A percentile compares a stretch with the other conserved stretches of the same genome.
phyloP scores from a whole-genome alignment of 202 grass and related monocot species.

The Eragrostis tef region DNA sequence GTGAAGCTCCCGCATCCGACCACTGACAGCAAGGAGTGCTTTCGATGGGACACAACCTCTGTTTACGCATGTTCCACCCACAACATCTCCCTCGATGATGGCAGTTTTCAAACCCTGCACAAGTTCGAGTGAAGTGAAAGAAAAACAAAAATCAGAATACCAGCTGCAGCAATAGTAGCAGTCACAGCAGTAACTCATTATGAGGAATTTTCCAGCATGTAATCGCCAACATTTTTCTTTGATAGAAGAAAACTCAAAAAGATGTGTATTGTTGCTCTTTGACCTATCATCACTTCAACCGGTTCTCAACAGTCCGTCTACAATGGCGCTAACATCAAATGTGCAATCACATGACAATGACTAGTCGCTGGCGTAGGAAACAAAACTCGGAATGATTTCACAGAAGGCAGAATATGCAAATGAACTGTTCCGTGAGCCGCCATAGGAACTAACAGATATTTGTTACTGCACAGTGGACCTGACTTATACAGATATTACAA shows the following conservation, averaged over 20 bases:
- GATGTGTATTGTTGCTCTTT: neutral
- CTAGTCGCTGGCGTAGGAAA: neutral
- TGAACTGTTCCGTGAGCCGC: neutral
- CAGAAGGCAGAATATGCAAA: too few species aligned
- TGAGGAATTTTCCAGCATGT: neutral
- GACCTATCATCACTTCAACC: neutral
- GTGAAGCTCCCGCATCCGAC: conserved; percentile 86
- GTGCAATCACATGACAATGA: neutral
- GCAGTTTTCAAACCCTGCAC: conserved; percentile 88
- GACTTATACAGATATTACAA: too few species aligned
- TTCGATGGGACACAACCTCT: conserved; percentile 96
- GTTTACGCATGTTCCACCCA: conserved; percentile 95
- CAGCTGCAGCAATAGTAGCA: neutral
- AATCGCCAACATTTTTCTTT: conserved; percentile 15
- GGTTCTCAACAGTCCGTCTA: conserved; percentile 8
- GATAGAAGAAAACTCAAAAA: neutral
- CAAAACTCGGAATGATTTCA: conserved; percentile 2
- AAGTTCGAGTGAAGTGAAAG: conserved; percentile 2
- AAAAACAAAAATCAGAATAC: neutral
- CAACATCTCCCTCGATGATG: conserved; percentile 90
- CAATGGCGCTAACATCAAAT: neutral
- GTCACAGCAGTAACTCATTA: neutral
- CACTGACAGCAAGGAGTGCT: conserved; percentile 94
- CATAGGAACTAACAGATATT: neutral
- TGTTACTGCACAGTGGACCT: neutral